A percentile compares a stretch with the other conserved stretches of the same genome.
These are phyloP conservation scores for Micractinium conductrix DNA, from an alignment of 139 green algal genomes.

Conservation along the genomic window DNA sequence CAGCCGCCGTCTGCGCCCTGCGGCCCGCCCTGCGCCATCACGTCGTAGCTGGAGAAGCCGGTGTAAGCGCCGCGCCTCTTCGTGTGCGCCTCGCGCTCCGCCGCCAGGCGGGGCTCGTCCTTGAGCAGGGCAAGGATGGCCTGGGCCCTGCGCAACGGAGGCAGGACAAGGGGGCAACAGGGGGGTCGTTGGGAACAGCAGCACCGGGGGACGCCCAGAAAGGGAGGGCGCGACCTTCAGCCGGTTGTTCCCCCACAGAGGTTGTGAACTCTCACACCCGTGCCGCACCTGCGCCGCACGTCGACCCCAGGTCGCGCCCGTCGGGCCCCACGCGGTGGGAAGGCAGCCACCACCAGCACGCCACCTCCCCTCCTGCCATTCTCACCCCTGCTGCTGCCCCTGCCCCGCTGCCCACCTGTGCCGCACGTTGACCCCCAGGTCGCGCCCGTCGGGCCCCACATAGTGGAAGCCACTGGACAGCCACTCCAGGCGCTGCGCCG, in stretches of 20 bases:
- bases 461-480: conserved; percentile 77
- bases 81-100: conserved; percentile 48
- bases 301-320: neutral
- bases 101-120: conserved; percentile 53
- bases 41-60: conserved; percentile 38
- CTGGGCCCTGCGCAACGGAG: conserved; percentile 48
- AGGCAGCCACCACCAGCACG: no score
- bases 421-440: conserved; percentile 90
- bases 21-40: conserved; percentile 12
- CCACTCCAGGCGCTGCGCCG: conserved; percentile 54
- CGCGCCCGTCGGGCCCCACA: conserved; percentile 55
- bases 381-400: neutral
- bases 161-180: no score
- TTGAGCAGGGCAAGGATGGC: conserved; percentile 67
- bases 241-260: no score
- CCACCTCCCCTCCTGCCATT: neutral
- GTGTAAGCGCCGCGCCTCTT: conserved; percentile 43
- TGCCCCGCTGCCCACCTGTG: conserved; percentile 56
- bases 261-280: no score
- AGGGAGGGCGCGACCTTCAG: no score
- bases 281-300: neutral
- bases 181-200: neutral
- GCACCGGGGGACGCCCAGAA: no score
- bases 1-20: conserved; percentile 33
- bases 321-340: no score